Evolutionary conservation across 2,329 filamentous ascomycete species (phyloP), one percentile per base, ranked within the genome.

Genomic region (Fusarium brachygibbosum): DNA sequence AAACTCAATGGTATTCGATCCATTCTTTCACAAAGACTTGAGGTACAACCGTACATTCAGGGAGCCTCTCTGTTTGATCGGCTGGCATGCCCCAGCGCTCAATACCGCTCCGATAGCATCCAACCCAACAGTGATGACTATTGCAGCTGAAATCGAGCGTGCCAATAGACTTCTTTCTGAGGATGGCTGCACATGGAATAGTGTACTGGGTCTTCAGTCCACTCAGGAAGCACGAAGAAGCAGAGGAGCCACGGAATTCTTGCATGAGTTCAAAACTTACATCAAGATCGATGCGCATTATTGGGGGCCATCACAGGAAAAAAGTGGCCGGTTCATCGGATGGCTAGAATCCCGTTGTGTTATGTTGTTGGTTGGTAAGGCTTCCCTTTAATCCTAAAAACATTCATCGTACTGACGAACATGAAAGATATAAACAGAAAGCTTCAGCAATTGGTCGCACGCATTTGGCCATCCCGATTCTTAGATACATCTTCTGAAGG

Each of bases 381-480:
- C 19, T 25, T 4, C 40, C 21, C 37, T 23, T n/a, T 17, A 21
- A 23, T 10, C 25, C 45, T n/a, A 16, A 8, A 8, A 19, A 28
- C 8, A 40, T 25, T 19, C 14, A 44, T 12, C 4, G 55, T 42
- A 32, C 62, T 72, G 14, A 50, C 48, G n/a, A 29, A 58, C 17
- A 53, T 48, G 40, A 13, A n/a, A 87, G 88, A 90, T 63, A 78
- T 91, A 19, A 80, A 86, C 61, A 83, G 83, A 48, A 82, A 83
- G 14, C 75, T 88, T 17, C 84, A 86, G 1, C 76, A 79, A 3
- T 71, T 90, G 5, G 78, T 84, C 46, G 82, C 86, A 3, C 83
- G 87, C 21, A 87, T 91, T 23, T 91, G 89, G 89, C 89, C 89
- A 3, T 84, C 83, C 9, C 82, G 87, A 12, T 91, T 91, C 63